A percentile compares a stretch with the other conserved stretches of the same genome.
Conservation (phyloP, 2,329 filamentous ascomycete species). For the Colletotrichum zoysiae region DNA sequence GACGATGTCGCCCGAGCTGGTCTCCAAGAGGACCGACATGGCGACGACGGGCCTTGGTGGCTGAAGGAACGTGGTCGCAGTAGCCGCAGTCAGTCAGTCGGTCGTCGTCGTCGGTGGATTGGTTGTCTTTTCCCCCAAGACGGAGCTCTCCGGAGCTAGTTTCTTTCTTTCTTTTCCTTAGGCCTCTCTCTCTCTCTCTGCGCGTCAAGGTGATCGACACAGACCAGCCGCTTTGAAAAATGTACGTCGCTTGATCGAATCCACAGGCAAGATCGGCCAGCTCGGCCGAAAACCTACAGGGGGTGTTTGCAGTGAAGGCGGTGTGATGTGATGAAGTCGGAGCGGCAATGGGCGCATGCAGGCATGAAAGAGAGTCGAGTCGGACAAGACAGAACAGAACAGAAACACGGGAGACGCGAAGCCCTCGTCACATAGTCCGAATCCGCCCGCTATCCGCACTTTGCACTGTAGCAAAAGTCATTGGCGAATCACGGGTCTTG, state of each 20-base stretch:
- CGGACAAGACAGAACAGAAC: not conserved
- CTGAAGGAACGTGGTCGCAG: not conserved
- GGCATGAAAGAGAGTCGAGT: slow-evolving; percentile 13
- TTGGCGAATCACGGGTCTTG: slow-evolving; percentile 8
- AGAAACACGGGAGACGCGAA: not conserved
- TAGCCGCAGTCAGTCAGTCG: no score
- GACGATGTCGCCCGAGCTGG: slow-evolving; percentile 92
- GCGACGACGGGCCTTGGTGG: slow-evolving; percentile 1
- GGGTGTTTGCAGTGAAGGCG: slow-evolving; percentile 21
- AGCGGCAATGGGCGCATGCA: not conserved
- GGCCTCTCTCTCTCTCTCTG: no score
- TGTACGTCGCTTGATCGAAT: not conserved
- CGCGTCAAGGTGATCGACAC: slow-evolving; percentile 13
- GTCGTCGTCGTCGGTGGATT: not conserved
- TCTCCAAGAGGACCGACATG: slow-evolving; percentile 96
- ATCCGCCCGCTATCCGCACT: not conserved
- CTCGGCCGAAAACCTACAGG: not conserved
- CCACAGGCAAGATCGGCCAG: slow-evolving; percentile 9
- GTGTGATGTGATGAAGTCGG: slow-evolving; percentile 8
- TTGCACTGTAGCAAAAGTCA: not conserved
- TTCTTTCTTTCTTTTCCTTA: not conserved
- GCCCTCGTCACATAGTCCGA: slow-evolving; percentile 38
- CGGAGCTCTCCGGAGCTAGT: slow-evolving; percentile 20
- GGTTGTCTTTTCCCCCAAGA: not conserved
- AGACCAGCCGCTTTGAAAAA: slow-evolving; percentile 2